phyloP scores from a whole-genome alignment of 2,329 filamentous ascomycete genomes.

The Endocalyx cinctus region DNA sequence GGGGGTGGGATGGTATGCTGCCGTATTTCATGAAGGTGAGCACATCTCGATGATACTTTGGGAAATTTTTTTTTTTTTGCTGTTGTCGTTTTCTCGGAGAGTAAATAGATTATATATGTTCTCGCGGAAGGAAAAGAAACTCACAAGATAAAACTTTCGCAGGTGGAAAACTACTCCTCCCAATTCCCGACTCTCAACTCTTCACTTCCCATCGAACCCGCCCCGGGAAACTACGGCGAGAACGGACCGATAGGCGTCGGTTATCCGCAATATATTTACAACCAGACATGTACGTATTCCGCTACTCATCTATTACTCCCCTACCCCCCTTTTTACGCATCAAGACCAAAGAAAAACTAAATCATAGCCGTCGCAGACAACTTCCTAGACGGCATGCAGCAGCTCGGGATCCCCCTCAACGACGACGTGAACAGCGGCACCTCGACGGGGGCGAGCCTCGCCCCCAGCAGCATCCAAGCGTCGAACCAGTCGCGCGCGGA shows the following conservation, averaged over 20 bases:
- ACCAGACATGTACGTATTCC: constrained; percentile 30
- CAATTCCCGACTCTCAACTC: no score
- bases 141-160: no score
- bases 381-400: constrained; percentile 31
- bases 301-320: neutral
- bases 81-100: no score
- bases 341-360: constrained; percentile 1
- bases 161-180: no score
- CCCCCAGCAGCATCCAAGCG: constrained; percentile 33
- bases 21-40: constrained; percentile 46
- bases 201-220: constrained; percentile 1
- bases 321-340: no score
- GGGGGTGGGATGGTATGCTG: constrained; percentile 39
- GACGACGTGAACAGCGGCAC: constrained; percentile 33
- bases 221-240: constrained; percentile 24
- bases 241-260: constrained; percentile 32
- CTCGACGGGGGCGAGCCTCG: constrained; percentile 30
- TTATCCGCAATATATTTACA: constrained; percentile 35
- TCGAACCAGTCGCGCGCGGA: constrained; percentile 36
- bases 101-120: no score
- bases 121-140: no score
- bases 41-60: no score
- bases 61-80: no score
- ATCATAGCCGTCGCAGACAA: constrained; percentile 24
- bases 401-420: constrained; percentile 31